phyloP scores from a whole-genome alignment of 352 stramenopile genomes.

The Globisporangium cederbergense region DNA sequence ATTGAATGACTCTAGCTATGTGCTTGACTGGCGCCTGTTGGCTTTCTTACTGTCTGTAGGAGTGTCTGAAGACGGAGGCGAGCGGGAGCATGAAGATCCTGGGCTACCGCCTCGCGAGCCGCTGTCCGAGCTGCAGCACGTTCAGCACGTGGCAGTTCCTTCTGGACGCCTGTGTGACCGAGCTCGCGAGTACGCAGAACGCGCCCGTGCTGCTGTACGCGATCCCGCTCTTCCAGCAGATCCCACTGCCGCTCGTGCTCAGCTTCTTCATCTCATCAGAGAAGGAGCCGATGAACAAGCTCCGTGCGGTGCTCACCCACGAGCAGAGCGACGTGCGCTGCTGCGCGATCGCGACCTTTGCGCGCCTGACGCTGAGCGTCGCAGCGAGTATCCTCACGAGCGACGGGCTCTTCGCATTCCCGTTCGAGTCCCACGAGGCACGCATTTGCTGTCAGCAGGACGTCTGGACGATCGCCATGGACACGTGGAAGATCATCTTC shows the following conservation, averaged over 20 bases:
- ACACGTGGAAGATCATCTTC: slow-evolving; percentile 83
- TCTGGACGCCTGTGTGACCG: slow-evolving; percentile 51
- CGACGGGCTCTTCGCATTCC: slow-evolving; percentile 63
- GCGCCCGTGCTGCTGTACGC: slow-evolving; percentile 41
- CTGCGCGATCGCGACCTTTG: slow-evolving; percentile 54
- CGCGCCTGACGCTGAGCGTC: slow-evolving; percentile 47
- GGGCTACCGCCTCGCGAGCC: slow-evolving; percentile 60
- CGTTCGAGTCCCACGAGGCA: slow-evolving; percentile 82
- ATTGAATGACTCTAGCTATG: too few relatives aligned
- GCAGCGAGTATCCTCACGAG: slow-evolving; percentile 42
- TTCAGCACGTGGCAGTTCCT: slow-evolving; percentile 62
- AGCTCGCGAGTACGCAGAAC: slow-evolving; percentile 73
- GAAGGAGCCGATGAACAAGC: slow-evolving; percentile 76
- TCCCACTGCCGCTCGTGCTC: slow-evolving; percentile 59
- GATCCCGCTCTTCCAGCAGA: slow-evolving; percentile 49
- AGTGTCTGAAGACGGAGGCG: slow-evolving; percentile 68
- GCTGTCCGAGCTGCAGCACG: slow-evolving; percentile 52
- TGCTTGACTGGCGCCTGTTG: not conserved
- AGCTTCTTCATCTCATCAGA: slow-evolving; percentile 62
- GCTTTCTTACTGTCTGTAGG: slow-evolving; percentile 19
- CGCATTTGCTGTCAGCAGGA: slow-evolving; percentile 82
- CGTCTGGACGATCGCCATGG: slow-evolving; percentile 62
- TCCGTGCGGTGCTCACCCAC: slow-evolving; percentile 63
- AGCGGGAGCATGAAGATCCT: slow-evolving; percentile 57
- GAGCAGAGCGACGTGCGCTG: slow-evolving; percentile 59